A percentile compares a stretch with the other conserved stretches of the same genome.
Evolutionary conservation across 1,284 basidiomycete genomes (phyloP).

Genomic region (Trichosporon coremiiforme): DNA sequence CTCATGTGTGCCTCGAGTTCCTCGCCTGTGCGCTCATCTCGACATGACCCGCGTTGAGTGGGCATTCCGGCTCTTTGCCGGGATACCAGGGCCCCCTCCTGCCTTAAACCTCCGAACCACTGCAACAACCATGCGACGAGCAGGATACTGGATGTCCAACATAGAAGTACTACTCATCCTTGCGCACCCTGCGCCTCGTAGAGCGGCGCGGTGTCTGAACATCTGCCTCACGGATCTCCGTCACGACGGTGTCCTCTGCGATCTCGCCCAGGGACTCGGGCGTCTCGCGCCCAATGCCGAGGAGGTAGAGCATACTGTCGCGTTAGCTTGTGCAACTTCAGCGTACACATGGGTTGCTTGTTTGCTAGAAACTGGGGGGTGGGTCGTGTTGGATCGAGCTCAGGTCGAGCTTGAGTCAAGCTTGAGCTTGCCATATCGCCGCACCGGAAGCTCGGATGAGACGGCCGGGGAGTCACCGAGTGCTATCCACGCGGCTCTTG

Average conservation of each 20-base stretch:
- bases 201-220: neutral
- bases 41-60: neutral
- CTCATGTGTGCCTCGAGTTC: neutral
- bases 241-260: neutral
- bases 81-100: neutral
- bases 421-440: neutral
- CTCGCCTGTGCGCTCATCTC: neutral
- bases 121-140: too few relatives aligned
- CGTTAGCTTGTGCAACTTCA: neutral
- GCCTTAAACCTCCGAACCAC: too few relatives aligned
- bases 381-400: neutral
- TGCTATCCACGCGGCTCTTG: neutral
- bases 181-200: neutral
- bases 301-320: constrained; percentile 5
- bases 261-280: neutral
- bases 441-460: neutral
- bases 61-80: too few relatives aligned
- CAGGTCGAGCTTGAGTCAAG: too few relatives aligned
- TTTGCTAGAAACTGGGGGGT: neutral
- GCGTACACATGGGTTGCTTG: neutral
- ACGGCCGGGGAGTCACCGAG: neutral
- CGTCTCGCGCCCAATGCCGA: neutral
- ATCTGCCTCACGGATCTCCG: neutral
- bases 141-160: too few relatives aligned
- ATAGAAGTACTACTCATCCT: neutral